These are phyloP conservation scores for Stephania yunnanensis DNA, from an alignment of 164 flowering plant species.

Conservation along the genomic window DNA sequence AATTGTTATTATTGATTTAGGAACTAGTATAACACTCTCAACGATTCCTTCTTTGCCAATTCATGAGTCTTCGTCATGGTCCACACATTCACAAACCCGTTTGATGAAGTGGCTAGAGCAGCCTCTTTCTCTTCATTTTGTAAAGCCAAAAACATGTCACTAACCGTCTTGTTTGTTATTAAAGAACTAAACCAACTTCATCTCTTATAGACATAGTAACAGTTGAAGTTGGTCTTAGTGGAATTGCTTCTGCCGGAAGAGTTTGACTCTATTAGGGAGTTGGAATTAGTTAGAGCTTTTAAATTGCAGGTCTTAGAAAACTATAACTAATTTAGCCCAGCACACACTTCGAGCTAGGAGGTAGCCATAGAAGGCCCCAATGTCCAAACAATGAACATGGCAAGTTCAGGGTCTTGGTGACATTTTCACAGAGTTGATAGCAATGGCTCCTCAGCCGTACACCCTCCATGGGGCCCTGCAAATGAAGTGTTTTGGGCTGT, in stretches of 20 bases:
- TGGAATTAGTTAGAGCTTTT: too few relatives aligned
- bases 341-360: too few relatives aligned
- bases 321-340: too few relatives aligned
- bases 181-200: neutral
- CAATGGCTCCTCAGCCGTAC: conserved; percentile 1
- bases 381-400: neutral
- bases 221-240: too few relatives aligned
- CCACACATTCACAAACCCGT: neutral
- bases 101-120: neutral
- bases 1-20: too few relatives aligned
- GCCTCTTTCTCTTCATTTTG: neutral
- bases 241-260: neutral
- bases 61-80: neutral
- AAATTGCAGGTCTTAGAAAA: too few relatives aligned
- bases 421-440: neutral
- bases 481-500: neutral
- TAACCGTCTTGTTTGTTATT: neutral
- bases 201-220: too few relatives aligned
- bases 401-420: neutral
- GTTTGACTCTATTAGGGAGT: neutral
- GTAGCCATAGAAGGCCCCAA: neutral
- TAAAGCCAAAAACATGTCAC: neutral
- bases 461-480: neutral
- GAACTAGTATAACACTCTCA: neutral
- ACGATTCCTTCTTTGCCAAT: neutral